These are phyloP conservation scores for Hypoxylon sp. DNA, from an alignment of 2,329 filamentous ascomycete species.

Conservation along the genomic window DNA sequence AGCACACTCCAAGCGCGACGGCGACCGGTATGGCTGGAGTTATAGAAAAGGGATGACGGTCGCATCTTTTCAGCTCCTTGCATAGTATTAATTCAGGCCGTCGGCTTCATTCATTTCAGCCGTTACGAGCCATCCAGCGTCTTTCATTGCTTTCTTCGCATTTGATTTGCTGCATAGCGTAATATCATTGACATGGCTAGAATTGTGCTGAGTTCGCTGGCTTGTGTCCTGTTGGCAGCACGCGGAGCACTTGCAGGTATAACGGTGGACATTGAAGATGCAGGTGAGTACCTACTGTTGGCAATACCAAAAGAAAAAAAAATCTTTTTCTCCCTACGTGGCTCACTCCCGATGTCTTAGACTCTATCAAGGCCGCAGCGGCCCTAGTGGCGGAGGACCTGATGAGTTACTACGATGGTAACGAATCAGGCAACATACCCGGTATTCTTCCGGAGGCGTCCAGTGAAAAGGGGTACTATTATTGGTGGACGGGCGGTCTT, in stretches of 20 bases:
- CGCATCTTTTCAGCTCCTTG: neutral
- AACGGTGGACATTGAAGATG: constrained; percentile 43
- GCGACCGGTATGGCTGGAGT: neutral
- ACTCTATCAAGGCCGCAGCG: constrained; percentile 47
- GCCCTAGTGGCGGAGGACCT: constrained; percentile 48
- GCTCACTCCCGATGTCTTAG: constrained; percentile 34
- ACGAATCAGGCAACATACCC: constrained; percentile 37
- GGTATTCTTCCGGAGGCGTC: constrained; percentile 42
- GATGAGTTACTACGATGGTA: constrained; percentile 47
- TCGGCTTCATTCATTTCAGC: neutral
- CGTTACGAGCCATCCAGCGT: neutral
- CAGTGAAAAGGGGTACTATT: constrained; percentile 51
- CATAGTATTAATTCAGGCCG: neutral
- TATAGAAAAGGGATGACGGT: constrained; percentile 19
- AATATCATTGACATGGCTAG: constrained; percentile 38
- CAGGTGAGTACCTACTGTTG: constrained; percentile 37
- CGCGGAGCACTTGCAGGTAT: constrained; percentile 41
- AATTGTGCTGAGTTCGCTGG: constrained; percentile 29
- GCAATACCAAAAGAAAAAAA: neutral
- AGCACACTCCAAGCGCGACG: too few species aligned
- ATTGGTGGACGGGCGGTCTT: constrained; percentile 65
- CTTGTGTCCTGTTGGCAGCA: constrained; percentile 37
- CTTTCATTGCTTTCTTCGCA: constrained; percentile 20
- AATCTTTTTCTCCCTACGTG: neutral
- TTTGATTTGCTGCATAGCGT: neutral